These are phyloP conservation scores for Blastobotrys apis DNA, from an alignment of 1,139 yeast species.

Conservation along the genomic window DNA sequence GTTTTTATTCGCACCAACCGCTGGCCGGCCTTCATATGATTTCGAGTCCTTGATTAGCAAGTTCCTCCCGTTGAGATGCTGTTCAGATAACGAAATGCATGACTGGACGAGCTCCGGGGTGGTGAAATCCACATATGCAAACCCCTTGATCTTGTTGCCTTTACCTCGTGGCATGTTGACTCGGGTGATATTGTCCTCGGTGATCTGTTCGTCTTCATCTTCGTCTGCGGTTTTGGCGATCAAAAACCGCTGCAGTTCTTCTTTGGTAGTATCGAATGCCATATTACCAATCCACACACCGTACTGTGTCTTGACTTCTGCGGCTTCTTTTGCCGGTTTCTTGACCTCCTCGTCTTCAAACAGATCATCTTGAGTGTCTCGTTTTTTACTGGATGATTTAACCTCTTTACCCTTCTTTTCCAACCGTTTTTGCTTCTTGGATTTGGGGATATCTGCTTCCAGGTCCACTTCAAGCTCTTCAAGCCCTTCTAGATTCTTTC, in stretches of 20 bases:
- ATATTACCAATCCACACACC: conserved; percentile 96
- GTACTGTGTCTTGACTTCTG: conserved; percentile 46
- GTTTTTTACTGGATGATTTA: conserved; percentile 27
- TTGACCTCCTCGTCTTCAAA: conserved; percentile 20
- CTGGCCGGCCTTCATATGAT: conserved; percentile 78
- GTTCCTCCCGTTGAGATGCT: conserved; percentile 74
- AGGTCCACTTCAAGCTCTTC: conserved; percentile 75
- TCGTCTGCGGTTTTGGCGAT: conserved; percentile 47
- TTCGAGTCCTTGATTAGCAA: conserved; percentile 76
- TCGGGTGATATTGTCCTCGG: conserved; percentile 39
- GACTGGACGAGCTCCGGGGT: conserved; percentile 57
- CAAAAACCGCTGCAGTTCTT: conserved; percentile 65
- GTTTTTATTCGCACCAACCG: conserved; percentile 37
- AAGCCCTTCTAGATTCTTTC: conserved; percentile 33
- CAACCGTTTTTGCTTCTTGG: conserved; percentile 82
- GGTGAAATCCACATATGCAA: conserved; percentile 86
- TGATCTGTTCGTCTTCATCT: conserved; percentile 36
- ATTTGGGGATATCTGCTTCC: conserved; percentile 71
- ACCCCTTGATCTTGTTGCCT: conserved; percentile 57
- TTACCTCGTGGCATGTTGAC: conserved; percentile 40
- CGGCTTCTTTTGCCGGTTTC: conserved; percentile 23
- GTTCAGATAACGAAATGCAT: conserved; percentile 66
- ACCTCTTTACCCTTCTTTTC: conserved; percentile 54
- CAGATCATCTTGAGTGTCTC: conserved; percentile 15
- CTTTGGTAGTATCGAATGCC: conserved; percentile 77